phyloP scores from a whole-genome alignment of 331 rosid species.

The Cydonia oblonga region DNA sequence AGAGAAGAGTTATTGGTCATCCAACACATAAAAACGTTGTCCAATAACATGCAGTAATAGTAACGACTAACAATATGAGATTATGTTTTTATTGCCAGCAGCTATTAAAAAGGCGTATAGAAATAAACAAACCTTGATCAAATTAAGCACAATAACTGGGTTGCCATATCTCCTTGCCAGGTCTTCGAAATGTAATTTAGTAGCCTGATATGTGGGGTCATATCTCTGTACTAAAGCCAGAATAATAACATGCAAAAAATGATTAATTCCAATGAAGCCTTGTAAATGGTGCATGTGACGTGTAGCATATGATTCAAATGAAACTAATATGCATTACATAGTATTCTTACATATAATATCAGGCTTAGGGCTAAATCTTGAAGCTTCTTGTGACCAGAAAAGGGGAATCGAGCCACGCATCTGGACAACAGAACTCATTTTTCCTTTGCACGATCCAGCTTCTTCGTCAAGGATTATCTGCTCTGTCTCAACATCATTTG shows the following conservation, averaged over 20 bases:
- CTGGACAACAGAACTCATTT: constrained; percentile 93
- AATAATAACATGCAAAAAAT: background rate
- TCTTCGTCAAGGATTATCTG: constrained; percentile 91
- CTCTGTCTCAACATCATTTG: constrained; percentile 98
- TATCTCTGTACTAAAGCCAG: constrained; percentile 79
- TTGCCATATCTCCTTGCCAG: constrained; percentile 80
- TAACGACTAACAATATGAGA: background rate
- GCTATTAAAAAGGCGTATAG: background rate
- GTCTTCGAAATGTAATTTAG: constrained; percentile 85
- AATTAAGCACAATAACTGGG: constrained; percentile 79
- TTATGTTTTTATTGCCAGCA: background rate
- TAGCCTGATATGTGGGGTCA: constrained; percentile 88
- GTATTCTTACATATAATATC: constrained; percentile 66
- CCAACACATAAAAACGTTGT: background rate
- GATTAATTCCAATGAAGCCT: constrained; percentile 1
- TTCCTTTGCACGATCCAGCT: constrained; percentile 79
- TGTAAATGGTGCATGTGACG: background rate
- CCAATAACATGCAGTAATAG: background rate
- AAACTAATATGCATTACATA: background rate
- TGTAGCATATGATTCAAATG: background rate
- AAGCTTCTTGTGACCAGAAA: constrained; percentile 97
- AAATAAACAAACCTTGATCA: constrained; percentile 60
- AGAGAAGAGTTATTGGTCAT: background rate
- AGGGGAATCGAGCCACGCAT: constrained; percentile 98
- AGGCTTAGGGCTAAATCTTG: constrained; percentile 90